Evolutionary conservation across 345 rosid genomes (phyloP).

Genomic region (Moringa oleifera): DNA sequence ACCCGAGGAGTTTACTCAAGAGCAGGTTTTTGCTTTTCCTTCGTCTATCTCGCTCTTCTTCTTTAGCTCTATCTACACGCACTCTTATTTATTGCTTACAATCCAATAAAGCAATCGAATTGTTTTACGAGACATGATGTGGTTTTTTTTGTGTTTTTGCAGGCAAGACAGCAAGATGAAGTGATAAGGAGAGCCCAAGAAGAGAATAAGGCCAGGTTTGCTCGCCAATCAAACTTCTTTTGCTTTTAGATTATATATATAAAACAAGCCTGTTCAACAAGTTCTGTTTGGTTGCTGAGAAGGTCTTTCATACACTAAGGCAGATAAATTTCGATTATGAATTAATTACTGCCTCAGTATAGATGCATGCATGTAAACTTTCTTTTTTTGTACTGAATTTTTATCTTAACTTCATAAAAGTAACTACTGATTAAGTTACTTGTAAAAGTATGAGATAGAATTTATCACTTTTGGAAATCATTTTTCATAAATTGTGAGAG

Average conservation of each 20-base stretch:
- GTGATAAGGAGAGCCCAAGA: conserved; percentile 50
- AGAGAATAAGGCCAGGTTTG: conserved; percentile 61
- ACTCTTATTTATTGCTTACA: too few species aligned
- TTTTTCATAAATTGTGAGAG: too few species aligned
- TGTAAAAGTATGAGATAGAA: too few species aligned
- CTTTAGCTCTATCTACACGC: too few species aligned
- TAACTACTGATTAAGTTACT: too few species aligned
- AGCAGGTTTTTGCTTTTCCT: conserved; percentile 45
- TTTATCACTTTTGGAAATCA: too few species aligned
- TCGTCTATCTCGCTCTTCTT: too few species aligned
- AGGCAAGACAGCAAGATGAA: conserved; percentile 63
- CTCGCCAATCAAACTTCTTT: neutral
- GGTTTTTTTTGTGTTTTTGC: conserved; percentile 7
- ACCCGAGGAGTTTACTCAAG: conserved; percentile 75
- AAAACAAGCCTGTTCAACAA: neutral
- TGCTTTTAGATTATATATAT: too few species aligned
- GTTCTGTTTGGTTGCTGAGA: neutral
- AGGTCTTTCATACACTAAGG: neutral
- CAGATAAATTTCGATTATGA: neutral
- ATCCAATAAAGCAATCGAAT: neutral
- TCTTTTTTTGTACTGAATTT: neutral
- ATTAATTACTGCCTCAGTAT: too few species aligned
- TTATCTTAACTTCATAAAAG: neutral
- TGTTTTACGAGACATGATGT: neutral
- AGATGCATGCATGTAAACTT: neutral